These are phyloP conservation scores for Auricularia sp. DNA, from an alignment of 768 basidiomycete species.

Conservation along the genomic window DNA sequence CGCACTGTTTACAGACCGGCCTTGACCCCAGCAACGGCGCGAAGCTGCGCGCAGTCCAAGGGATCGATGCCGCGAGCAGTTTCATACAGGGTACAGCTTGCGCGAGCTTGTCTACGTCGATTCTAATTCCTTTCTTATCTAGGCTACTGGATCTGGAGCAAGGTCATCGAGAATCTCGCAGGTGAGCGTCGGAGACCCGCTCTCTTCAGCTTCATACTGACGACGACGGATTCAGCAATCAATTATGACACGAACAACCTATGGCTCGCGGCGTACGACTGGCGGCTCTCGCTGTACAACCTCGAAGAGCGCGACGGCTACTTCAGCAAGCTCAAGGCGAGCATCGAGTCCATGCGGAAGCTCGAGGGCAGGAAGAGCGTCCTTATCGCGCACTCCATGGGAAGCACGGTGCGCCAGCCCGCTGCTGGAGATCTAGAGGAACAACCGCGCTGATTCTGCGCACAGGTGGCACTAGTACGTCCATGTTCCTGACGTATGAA, in stretches of 20 bases:
- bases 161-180: constrained; percentile 81
- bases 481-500: neutral
- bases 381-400: constrained; percentile 81
- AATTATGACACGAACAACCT: constrained; percentile 90
- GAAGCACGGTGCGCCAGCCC: constrained; percentile 47
- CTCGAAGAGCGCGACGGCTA: constrained; percentile 87
- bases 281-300: constrained; percentile 82
- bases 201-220: neutral
- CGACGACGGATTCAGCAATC: constrained; percentile 48
- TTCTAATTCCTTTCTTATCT: constrained; percentile 13
- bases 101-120: constrained; percentile 9
- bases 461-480: constrained; percentile 43
- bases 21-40: constrained; percentile 31
- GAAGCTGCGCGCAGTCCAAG: constrained; percentile 39
- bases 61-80: constrained; percentile 79
- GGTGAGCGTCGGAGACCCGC: neutral
- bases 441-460: neutral
- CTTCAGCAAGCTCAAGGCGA: constrained; percentile 71
- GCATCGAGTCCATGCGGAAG: constrained; percentile 71
- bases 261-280: constrained; percentile 80
- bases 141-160: constrained; percentile 95
- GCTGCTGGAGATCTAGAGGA: neutral
- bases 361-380: constrained; percentile 66
- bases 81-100: constrained; percentile 48
- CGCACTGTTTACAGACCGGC: constrained; percentile 23